Base-by-base conservation (phyloP, 2,329 filamentous ascomycete genomes). In the Rhynchosporium agropyri region DNA sequence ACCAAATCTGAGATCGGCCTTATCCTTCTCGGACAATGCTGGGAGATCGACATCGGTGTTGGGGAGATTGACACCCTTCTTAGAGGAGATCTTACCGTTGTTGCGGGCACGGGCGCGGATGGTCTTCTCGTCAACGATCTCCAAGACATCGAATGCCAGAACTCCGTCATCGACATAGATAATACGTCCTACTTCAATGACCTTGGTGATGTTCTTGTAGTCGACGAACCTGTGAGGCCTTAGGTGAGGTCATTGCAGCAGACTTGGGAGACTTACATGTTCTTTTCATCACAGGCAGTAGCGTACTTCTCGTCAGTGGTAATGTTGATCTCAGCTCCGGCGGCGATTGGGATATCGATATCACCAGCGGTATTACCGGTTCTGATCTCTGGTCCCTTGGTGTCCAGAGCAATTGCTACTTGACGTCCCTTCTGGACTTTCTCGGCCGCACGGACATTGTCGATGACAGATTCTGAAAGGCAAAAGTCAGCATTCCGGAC, bases 181-280 rank as follows among this genome's bases (percentile, higher is more conserved):
- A 79, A 90, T 89, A 74, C 95, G 93, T 75, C 94, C 95, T 64
- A 86, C 83, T 77, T 90, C 80, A 75, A 99, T 98, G 73, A 99
- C 95, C 83, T 96, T 97, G 80, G 94, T 97, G 80, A 99, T 98
- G 85, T 99, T 99, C 88, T 96, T 96, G 85, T 99, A 98, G 83
- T 98, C 94, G 75, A 98, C 90, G 76, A 92, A 97, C 88, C 91
- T 94, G 26, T 8, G 9, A 29, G 0, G 3, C 28, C 28, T 63
- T 46, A 63, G 51, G 28, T 60, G n/a, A 40, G 33, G 1, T 10
- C n/a, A 8, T 45, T 51, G 20, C 12, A 29, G 15, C 9, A 43
- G 49, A 28, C 20, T 20, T 13, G 48, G 38, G 6, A 36, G 58
- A 78, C 89, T 79, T 80, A 96, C 95, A 99, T 96, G 84, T 97